Conservation (phyloP, 1,284 basidiomycete species). For the Agaricales sp. region DNA sequence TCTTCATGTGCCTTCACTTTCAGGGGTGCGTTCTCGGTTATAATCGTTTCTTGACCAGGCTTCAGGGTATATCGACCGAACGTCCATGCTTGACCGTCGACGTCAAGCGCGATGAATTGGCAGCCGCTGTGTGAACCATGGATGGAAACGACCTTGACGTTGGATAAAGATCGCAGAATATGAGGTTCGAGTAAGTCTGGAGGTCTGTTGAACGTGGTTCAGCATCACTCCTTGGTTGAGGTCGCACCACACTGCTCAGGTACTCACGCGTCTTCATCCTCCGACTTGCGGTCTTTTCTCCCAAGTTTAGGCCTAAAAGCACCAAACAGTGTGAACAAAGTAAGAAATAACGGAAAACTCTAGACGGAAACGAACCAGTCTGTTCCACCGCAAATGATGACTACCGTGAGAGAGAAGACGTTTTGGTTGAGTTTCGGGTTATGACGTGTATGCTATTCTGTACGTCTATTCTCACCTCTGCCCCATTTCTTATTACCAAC, state of each 20-base stretch:
- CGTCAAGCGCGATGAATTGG: slow-evolving; percentile 68
- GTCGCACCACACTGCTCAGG: neutral
- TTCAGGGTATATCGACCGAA: slow-evolving; percentile 72
- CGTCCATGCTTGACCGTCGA: slow-evolving; percentile 73
- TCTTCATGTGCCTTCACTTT: slow-evolving; percentile 44
- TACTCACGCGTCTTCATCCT: slow-evolving; percentile 1
- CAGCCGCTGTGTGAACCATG: slow-evolving; percentile 67
- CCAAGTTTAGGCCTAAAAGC: neutral
- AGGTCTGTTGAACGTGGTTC: slow-evolving; percentile 11
- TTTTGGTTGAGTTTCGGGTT: too few species aligned
- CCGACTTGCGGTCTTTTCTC: neutral
- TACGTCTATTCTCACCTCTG: slow-evolving; percentile 3
- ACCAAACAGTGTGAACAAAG: slow-evolving; percentile 4
- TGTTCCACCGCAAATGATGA: slow-evolving; percentile 76
- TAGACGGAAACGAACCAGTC: slow-evolving; percentile 53
- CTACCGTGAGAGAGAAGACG: too few species aligned
- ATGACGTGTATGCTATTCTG: too few species aligned
- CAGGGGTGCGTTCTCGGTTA: slow-evolving; percentile 67
- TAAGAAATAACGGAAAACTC: slow-evolving; percentile 7
- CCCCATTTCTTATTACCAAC: slow-evolving; percentile 5
- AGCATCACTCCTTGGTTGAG: too few species aligned
- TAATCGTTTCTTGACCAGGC: slow-evolving; percentile 33
- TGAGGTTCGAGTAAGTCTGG: slow-evolving; percentile 78
- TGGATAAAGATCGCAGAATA: slow-evolving; percentile 80
- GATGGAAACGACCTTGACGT: slow-evolving; percentile 64